phyloP scores from a whole-genome alignment of 352 stramenopile genomes.

The Globisporangium iwayamae region DNA sequence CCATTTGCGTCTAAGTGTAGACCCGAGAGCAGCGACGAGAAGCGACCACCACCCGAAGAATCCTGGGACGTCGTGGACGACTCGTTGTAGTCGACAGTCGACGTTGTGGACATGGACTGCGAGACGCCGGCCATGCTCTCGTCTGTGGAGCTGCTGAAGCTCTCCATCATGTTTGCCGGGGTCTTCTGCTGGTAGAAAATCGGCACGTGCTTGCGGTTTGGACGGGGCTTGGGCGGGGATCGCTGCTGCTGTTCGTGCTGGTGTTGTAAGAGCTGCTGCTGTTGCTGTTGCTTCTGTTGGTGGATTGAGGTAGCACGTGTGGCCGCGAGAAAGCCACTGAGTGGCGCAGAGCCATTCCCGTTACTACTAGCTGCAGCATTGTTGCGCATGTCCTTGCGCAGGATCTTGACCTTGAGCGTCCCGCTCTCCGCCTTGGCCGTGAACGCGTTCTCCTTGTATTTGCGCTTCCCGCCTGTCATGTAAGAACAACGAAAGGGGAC shows the following conservation, averaged over 20 bases:
- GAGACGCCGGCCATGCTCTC: slow-evolving; percentile 20
- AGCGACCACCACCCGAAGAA: slow-evolving; percentile 20
- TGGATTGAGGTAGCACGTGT: slow-evolving; percentile 1
- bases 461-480: slow-evolving; percentile 49
- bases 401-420: slow-evolving; percentile 78
- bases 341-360: neutral
- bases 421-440: slow-evolving; percentile 73
- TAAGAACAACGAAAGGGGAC: neutral
- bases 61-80: slow-evolving; percentile 17
- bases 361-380: too few species aligned
- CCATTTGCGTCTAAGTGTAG: slow-evolving; percentile 24
- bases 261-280: neutral
- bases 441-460: slow-evolving; percentile 72
- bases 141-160: slow-evolving; percentile 29
- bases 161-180: slow-evolving; percentile 5
- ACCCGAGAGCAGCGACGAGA: slow-evolving; percentile 27
- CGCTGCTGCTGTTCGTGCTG: slow-evolving; percentile 11
- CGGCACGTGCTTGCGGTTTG: slow-evolving; percentile 80
- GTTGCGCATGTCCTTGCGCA: slow-evolving; percentile 40
- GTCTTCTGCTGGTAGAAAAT: slow-evolving; percentile 70
- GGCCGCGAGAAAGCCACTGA: slow-evolving; percentile 9
- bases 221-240: slow-evolving; percentile 66
- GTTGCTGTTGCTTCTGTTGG: slow-evolving; percentile 2
- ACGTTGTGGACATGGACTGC: slow-evolving; percentile 37
- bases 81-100: slow-evolving; percentile 14